Conservation (phyloP, 768 basidiomycete genomes). For the Candolleomyces efflorescens region DNA sequence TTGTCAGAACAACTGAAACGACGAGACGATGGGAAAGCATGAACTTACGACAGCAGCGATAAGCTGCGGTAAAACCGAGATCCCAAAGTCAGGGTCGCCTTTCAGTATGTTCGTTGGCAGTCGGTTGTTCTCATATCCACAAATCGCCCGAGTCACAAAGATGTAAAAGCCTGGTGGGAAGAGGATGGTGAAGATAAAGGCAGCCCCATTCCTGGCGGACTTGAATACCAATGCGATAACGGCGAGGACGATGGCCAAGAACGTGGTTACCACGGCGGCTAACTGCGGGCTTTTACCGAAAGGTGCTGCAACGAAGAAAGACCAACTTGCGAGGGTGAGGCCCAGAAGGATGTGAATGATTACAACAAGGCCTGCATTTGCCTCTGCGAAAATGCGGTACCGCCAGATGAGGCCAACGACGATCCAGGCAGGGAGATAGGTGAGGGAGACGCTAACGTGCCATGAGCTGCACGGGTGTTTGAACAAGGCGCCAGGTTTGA, state of each 20-base stretch:
- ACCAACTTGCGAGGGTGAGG: conserved; percentile 64
- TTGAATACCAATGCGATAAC: conserved; percentile 59
- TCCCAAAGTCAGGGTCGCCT: conserved; percentile 55
- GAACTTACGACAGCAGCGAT: conserved; percentile 59
- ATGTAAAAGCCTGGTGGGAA: conserved; percentile 78
- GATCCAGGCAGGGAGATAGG: conserved; percentile 77
- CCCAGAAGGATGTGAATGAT: conserved; percentile 65
- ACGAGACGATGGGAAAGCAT: neutral
- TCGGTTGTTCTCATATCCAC: conserved; percentile 61
- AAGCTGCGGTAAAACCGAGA: conserved; percentile 53
- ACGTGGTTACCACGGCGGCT: conserved; percentile 62
- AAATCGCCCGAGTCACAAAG: conserved; percentile 63
- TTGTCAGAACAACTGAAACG: neutral
- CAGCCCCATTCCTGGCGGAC: conserved; percentile 35
- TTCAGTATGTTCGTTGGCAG: conserved; percentile 49
- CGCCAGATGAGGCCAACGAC: conserved; percentile 63
- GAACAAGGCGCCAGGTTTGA: neutral
- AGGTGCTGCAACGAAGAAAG: conserved; percentile 64
- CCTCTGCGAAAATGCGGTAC: conserved; percentile 58
- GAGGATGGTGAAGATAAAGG: conserved; percentile 61
- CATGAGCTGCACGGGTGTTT: conserved; percentile 46
- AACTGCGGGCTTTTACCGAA: conserved; percentile 73
- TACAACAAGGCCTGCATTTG: conserved; percentile 56
- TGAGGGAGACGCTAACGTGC: conserved; percentile 61
- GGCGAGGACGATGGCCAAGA: conserved; percentile 61